Percentiles rank a stretch among this genome's conserved stretches.
Evolutionary conservation across 2,329 filamentous ascomycete species (phyloP).

Genomic region (Colletotrichum trifolii): DNA sequence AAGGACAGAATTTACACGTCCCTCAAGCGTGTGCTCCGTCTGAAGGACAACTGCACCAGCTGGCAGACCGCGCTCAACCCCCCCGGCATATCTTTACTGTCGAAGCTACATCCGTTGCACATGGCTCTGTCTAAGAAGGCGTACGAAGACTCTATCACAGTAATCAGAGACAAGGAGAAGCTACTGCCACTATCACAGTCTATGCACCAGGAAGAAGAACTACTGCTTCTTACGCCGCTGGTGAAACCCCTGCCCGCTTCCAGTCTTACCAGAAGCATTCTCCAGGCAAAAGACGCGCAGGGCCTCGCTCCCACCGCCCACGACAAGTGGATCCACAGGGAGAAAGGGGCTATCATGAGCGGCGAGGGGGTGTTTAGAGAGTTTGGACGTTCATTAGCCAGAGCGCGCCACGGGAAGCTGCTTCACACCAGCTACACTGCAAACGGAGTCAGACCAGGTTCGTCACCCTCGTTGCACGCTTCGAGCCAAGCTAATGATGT

Average conservation of each 20-base stretch:
- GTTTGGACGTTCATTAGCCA: conserved; percentile 86
- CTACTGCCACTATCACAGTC: conserved; percentile 85
- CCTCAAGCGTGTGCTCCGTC: conserved; percentile 77
- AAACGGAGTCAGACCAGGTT: conserved; percentile 84
- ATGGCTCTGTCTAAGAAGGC: conserved; percentile 83
- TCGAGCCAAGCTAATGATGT: conserved; percentile 27
- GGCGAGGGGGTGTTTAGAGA: conserved; percentile 94
- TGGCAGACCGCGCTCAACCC: conserved; percentile 95
- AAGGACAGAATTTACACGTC: conserved; percentile 84
- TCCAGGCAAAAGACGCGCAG: conserved; percentile 62
- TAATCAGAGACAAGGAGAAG: conserved; percentile 89
- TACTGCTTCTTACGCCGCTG: conserved; percentile 88
- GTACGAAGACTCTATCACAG: conserved; percentile 92
- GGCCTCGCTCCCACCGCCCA: conserved; percentile 53
- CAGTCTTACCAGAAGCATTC: conserved; percentile 78
- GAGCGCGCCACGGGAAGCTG: conserved; percentile 86
- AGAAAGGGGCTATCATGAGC: conserved; percentile 79
- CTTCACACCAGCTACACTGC: conserved; percentile 96
- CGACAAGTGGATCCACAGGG: conserved; percentile 68
- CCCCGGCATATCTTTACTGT: conserved; percentile 79
- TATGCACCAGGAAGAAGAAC: conserved; percentile 85
- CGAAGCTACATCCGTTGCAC: conserved; percentile 85
- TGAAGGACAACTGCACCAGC: conserved; percentile 88
- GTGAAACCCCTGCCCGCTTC: conserved; percentile 94
- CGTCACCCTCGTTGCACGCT: background rate